Base-by-base conservation (phyloP, 2,329 filamentous ascomycete genomes). In the Sclerotinia trifoliorum region DNA sequence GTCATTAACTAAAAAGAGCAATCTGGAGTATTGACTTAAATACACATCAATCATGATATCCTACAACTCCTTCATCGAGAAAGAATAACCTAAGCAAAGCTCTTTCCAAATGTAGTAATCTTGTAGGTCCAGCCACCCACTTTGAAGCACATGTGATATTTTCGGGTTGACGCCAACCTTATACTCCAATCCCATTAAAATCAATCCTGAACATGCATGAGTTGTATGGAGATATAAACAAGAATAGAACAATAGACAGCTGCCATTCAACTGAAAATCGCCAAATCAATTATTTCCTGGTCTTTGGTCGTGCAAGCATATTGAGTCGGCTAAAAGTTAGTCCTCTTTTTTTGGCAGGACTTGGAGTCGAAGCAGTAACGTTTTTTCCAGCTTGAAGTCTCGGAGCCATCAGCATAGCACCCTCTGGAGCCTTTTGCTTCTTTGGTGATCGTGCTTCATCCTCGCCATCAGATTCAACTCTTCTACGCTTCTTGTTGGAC, bases 401-500 rank as follows among this genome's bases (percentile, higher is more conserved):
- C 68, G 72, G 74, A 67, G 75, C 73, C 72, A 76, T 72, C 15
- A 76, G 71, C 73, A 73, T 74, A 48, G 68, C 68, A 24, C 74
- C 75, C 69, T 74, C 75, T 32, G 73, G 71, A 48, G 64, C 75
- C 79, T 83, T 86, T 51, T 82, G 82, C 79, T 88, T 89, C 82
- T 90, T 90, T 35, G 82, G 79, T 1, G 83, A 83, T 19, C 85
- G 83, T 63, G 84, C 83, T 0, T 82, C 81, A 46, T 85, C 83
- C 65, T 88, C 86, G 66, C 86, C 85, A 54, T 87, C 85, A 60
- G 82, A 83, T 65, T 79, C 83, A 21, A 83, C 83, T n/a, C 87
- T 83, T 73, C 84, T 83, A 35, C 88, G 85, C 79, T 89, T 90
- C 81, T 90, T 90, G 79, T 86, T 89, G 10, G 81, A 78, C 79